A percentile compares a stretch with the other conserved stretches of the same genome.
These are phyloP conservation scores for Fusarium chuoi DNA, from an alignment of 2,329 filamentous ascomycete species.

Conservation along the genomic window DNA sequence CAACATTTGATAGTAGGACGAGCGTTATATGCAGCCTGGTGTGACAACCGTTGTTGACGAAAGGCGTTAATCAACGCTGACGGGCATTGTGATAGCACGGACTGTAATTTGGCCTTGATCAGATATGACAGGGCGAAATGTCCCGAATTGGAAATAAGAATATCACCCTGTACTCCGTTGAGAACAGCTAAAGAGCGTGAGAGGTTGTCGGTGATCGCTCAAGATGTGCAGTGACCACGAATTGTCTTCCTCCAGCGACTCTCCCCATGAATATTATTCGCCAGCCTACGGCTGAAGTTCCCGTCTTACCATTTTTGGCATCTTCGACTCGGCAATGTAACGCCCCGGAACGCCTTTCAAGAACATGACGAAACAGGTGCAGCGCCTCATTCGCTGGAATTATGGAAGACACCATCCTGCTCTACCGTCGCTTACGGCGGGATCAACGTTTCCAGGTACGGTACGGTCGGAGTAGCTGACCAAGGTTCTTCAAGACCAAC, in stretches of 20 bases:
- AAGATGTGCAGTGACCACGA: background rate
- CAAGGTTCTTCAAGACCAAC: conserved; percentile 6
- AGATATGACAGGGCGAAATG: conserved; percentile 21
- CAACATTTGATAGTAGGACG: background rate
- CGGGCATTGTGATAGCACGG: background rate
- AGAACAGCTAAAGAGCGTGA: background rate
- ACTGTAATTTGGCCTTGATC: background rate
- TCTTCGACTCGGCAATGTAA: conserved; percentile 20
- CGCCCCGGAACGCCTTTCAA: conserved; percentile 20
- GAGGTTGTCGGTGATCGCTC: background rate
- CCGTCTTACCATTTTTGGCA: conserved; percentile 1
- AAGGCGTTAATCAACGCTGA: conserved; percentile 1
- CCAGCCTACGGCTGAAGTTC: background rate
- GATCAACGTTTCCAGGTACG: conserved; percentile 31
- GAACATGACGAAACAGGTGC: conserved; percentile 36
- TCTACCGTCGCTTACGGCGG: conserved; percentile 44
- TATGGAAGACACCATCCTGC: background rate
- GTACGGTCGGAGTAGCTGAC: background rate
- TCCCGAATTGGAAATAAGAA: conserved; percentile 5
- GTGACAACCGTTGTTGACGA: conserved; percentile 8
- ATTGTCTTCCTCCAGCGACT: conserved; percentile 4
- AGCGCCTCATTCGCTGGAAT: conserved; percentile 15
- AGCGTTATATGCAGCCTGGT: conserved; percentile 10
- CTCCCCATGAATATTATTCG: background rate
- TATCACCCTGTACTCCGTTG: conserved; percentile 4